Percentiles rank a stretch among this genome's conserved stretches.
phyloP scores from a whole-genome alignment of 495 filamentous ascomycete species.

The Rusavskia elegans region DNA sequence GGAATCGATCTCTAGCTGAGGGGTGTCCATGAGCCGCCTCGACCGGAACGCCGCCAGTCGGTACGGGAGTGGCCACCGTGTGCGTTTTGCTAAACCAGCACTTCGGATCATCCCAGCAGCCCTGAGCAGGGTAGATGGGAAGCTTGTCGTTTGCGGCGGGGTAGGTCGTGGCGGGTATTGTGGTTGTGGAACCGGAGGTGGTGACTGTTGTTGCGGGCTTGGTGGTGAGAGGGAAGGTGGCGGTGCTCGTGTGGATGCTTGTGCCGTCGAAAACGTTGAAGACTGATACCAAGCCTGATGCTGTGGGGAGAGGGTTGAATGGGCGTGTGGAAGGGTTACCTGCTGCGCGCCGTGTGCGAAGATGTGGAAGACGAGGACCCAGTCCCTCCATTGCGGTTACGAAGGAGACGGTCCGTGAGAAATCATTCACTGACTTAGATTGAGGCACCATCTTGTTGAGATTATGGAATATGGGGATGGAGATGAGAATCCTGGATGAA shows the following conservation, averaged over 20 bases:
- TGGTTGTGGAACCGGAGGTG: not conserved
- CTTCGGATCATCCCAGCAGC: not conserved
- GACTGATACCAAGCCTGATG: not conserved
- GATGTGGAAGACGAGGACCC: too few species aligned
- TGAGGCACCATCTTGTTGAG: too few species aligned
- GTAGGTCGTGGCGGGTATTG: not conserved
- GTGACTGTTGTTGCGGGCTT: not conserved
- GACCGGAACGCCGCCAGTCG: not conserved
- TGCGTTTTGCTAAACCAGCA: not conserved
- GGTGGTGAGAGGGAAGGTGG: not conserved
- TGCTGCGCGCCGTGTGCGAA: too few species aligned
- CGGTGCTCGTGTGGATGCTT: not conserved
- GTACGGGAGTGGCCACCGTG: not conserved
- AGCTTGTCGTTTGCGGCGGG: too few species aligned
- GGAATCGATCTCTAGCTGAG: not conserved
- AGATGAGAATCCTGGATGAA: too few species aligned
- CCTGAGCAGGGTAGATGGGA: not conserved
- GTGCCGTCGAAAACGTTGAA: not conserved
- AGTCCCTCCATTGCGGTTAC: too few species aligned
- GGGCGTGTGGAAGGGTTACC: too few species aligned
- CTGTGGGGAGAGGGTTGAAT: too few species aligned
- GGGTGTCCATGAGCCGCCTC: not conserved
- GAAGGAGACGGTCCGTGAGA: too few species aligned
- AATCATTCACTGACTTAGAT: too few species aligned
- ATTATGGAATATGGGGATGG: too few species aligned